Percentiles rank a stretch among this genome's conserved stretches.
phyloP scores from a whole-genome alignment of 345 rosid genomes.

The Eucalyptus marginata region DNA sequence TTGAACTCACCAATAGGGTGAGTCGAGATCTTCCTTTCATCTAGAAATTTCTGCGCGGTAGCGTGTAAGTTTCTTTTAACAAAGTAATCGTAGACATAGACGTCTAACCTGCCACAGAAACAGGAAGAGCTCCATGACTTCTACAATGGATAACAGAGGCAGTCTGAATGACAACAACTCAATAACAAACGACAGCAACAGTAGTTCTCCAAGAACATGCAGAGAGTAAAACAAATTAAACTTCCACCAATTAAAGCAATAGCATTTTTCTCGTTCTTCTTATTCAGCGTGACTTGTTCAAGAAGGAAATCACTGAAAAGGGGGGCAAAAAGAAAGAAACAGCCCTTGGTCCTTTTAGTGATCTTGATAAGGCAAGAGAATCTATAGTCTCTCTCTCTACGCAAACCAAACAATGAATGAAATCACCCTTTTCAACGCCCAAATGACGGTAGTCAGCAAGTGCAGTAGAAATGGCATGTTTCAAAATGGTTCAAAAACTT shows the following conservation, averaged over 20 bases:
- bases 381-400: neutral
- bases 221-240: neutral
- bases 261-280: neutral
- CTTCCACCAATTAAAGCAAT: neutral
- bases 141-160: neutral
- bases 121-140: neutral
- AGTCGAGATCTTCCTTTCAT: conserved; percentile 46
- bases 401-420: neutral
- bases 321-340: neutral
- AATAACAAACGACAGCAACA: neutral
- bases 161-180: neutral
- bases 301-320: neutral
- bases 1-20: conserved; percentile 47
- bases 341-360: neutral
- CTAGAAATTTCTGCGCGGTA: conserved; percentile 51
- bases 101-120: conserved; percentile 42
- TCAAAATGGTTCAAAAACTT: neutral
- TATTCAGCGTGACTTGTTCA: neutral
- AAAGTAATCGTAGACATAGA: conserved; percentile 55
- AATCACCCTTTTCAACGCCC: neutral
- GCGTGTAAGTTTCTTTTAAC: conserved; percentile 49
- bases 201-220: neutral
- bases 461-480: neutral
- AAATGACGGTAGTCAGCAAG: neutral
- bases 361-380: neutral